Conservation (phyloP, 345 rosid genomes). For the Balakata baccata region DNA sequence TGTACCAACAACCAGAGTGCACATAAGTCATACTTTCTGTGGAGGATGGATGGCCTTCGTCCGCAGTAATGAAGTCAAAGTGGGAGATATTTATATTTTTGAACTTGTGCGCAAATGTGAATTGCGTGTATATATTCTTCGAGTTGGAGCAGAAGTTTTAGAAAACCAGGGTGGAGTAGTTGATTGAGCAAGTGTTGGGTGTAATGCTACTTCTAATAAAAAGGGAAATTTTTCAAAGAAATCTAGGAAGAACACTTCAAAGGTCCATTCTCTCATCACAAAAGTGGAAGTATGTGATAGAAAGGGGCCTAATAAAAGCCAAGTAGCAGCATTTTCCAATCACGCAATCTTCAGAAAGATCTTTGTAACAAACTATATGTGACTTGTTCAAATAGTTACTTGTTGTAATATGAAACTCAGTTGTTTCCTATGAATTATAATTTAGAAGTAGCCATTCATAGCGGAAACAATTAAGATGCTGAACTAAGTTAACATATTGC, state of each 20-base stretch:
- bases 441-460: conserved; percentile 17
- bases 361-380: background rate
- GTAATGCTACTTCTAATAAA: conserved; percentile 23
- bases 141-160: conserved; percentile 39
- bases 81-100: conserved; percentile 56
- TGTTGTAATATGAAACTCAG: conserved; percentile 6
- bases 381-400: background rate
- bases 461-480: conserved; percentile 19
- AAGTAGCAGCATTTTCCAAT: background rate
- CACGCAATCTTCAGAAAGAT: conserved; percentile 3
- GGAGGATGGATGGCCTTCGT: conserved; percentile 72
- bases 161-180: conserved; percentile 28
- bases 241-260: conserved; percentile 31
- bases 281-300: conserved; percentile 29
- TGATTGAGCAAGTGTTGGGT: conserved; percentile 24
- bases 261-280: conserved; percentile 30
- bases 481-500: conserved; percentile 17
- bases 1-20: conserved; percentile 62
- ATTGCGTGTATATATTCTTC: conserved; percentile 51
- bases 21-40: conserved; percentile 60
- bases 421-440: conserved; percentile 13
- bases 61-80: conserved; percentile 44
- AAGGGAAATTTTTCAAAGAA: conserved; percentile 33
- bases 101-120: conserved; percentile 47
- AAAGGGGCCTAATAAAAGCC: conserved; percentile 29